Evolutionary conservation across 768 basidiomycete species (phyloP).

Genomic region (Daedaleopsis nitida): DNA sequence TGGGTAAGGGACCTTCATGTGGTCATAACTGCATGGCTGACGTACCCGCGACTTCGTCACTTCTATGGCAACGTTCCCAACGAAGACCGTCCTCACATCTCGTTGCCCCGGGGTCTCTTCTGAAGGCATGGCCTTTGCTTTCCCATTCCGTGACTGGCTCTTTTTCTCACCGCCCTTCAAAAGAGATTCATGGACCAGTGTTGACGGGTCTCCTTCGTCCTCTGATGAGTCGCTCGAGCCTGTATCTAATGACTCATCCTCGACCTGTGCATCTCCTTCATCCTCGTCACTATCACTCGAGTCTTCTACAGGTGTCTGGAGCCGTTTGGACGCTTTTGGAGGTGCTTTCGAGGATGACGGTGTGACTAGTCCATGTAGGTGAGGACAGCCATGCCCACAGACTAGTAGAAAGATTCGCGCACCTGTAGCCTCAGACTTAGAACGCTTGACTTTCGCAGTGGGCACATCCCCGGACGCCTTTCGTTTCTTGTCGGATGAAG

Average conservation of each 20-base stretch:
- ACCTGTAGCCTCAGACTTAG: slow-evolving; percentile 13
- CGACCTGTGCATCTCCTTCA: background rate
- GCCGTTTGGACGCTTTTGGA: background rate
- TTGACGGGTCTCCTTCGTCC: slow-evolving; percentile 36
- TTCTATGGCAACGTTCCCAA: slow-evolving; percentile 84
- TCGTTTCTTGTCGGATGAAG: slow-evolving; percentile 18
- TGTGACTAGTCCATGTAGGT: background rate
- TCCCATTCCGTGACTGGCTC: slow-evolving; percentile 30
- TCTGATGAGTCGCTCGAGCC: slow-evolving; percentile 35
- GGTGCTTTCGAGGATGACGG: slow-evolving; percentile 2
- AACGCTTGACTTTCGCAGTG: slow-evolving; percentile 13
- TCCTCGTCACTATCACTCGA: slow-evolving; percentile 9
- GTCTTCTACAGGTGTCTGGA: background rate
- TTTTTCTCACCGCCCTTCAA: slow-evolving; percentile 33
- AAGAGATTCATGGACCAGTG: slow-evolving; percentile 68
- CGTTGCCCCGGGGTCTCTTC: slow-evolving; percentile 75
- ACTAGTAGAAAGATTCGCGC: background rate
- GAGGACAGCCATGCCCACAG: background rate
- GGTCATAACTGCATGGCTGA: background rate
- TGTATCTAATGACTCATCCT: slow-evolving; percentile 14
- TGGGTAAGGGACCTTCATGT: background rate
- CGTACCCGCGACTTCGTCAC: slow-evolving; percentile 77
- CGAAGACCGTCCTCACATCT: slow-evolving; percentile 85
- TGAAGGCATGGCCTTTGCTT: slow-evolving; percentile 54
- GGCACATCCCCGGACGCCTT: slow-evolving; percentile 11